These are phyloP conservation scores for Tylopilus subfusipes DNA, from an alignment of 768 basidiomycete genomes.

Conservation along the genomic window DNA sequence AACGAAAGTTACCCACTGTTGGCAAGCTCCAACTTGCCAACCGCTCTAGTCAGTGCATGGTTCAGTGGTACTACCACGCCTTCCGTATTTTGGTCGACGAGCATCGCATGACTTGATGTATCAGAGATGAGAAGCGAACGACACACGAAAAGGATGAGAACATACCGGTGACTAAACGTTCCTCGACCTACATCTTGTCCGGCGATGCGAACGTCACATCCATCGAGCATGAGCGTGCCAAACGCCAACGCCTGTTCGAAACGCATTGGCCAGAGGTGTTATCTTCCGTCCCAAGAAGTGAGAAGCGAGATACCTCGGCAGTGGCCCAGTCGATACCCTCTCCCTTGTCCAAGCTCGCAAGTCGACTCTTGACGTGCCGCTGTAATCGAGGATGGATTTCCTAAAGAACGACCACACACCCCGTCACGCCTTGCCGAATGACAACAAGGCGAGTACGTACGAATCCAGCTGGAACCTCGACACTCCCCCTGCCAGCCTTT, in stretches of 20 bases:
- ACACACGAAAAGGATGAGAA: not conserved
- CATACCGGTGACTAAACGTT: constrained; percentile 77
- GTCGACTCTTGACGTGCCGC: constrained; percentile 72
- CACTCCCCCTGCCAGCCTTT: constrained; percentile 65
- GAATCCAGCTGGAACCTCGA: constrained; percentile 54
- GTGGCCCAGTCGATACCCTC: constrained; percentile 86
- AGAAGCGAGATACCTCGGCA: constrained; percentile 58
- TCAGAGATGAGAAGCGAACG: not conserved
- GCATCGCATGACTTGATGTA: constrained; percentile 73
- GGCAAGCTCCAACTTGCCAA: constrained; percentile 77
- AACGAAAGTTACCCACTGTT: constrained; percentile 58
- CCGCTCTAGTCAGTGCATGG: constrained; percentile 47
- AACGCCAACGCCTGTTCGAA: constrained; percentile 74
- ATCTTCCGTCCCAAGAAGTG: not conserved
- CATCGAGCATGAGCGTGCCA: constrained; percentile 79
- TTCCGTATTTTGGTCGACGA: constrained; percentile 85
- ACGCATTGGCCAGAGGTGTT: not conserved
- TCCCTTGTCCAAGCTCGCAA: constrained; percentile 65
- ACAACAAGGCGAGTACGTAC: constrained; percentile 42
- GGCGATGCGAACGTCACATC: constrained; percentile 81
- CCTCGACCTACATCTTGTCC: constrained; percentile 93
- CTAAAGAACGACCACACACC: constrained; percentile 34
- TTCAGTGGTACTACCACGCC: constrained; percentile 80
- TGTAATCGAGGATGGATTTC: constrained; percentile 77
- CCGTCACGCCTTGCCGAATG: not conserved